These are phyloP conservation scores for Arabidopsis lyrata DNA, from an alignment of 441 rosid genomes.

Conservation along the genomic window DNA sequence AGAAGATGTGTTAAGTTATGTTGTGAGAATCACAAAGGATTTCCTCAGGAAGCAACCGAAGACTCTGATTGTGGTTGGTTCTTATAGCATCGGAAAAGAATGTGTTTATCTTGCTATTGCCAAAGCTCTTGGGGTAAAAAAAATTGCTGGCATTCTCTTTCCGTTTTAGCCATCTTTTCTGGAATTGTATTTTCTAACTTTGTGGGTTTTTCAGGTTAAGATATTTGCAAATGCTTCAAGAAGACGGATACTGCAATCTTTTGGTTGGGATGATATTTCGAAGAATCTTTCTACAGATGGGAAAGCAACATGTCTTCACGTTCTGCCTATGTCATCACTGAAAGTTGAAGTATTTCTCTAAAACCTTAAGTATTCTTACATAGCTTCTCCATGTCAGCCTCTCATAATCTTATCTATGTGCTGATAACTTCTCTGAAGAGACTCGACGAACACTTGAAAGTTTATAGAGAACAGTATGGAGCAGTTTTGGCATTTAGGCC, in stretches of 20 bases:
- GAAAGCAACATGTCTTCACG: slow-evolving; percentile 71
- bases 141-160: slow-evolving; percentile 11
- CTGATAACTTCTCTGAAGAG: slow-evolving; percentile 47
- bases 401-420: slow-evolving; percentile 20
- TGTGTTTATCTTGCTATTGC: slow-evolving; percentile 82
- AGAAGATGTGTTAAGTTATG: slow-evolving; percentile 72
- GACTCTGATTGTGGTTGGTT: slow-evolving; percentile 79
- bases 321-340: slow-evolving; percentile 76
- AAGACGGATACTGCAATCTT: slow-evolving; percentile 68
- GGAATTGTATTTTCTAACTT: slow-evolving; percentile 11
- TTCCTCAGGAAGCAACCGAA: slow-evolving; percentile 67
- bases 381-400: background rate
- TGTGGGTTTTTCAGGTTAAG: slow-evolving; percentile 54
- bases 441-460: slow-evolving; percentile 60
- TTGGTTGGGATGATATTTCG: slow-evolving; percentile 75
- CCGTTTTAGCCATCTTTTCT: background rate
- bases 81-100: slow-evolving; percentile 88
- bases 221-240: slow-evolving; percentile 72
- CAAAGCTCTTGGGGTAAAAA: slow-evolving; percentile 72
- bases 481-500: slow-evolving; percentile 83
- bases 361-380: background rate
- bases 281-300: slow-evolving; percentile 65
- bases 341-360: slow-evolving; percentile 60
- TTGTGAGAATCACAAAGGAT: slow-evolving; percentile 61
- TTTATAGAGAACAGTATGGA: slow-evolving; percentile 52